phyloP scores from a whole-genome alignment of 768 basidiomycete genomes.

The Tricholoma hemisulphureum region DNA sequence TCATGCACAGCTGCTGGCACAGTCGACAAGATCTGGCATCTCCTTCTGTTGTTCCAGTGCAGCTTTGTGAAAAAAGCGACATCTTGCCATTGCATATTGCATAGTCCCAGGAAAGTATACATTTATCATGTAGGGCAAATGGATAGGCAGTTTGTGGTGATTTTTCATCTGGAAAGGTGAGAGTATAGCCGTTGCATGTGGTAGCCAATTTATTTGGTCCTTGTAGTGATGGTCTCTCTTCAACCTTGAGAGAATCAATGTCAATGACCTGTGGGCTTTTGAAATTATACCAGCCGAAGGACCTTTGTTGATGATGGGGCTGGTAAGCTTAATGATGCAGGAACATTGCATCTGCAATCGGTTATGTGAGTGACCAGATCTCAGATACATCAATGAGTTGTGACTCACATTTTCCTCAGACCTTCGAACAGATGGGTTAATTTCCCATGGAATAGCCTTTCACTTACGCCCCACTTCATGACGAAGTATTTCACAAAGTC shows the following conservation, averaged over 20 bases:
- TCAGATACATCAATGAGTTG: not conserved
- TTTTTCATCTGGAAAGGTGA: slow-evolving; percentile 18
- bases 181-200: slow-evolving; percentile 14
- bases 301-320: no score
- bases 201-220: not conserved
- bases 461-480: slow-evolving; percentile 14
- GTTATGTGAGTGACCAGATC: not conserved
- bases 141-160: slow-evolving; percentile 24
- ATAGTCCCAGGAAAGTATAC: slow-evolving; percentile 23
- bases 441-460: slow-evolving; percentile 26
- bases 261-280: not conserved
- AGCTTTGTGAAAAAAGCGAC: not conserved
- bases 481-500: slow-evolving; percentile 22
- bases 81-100: not conserved
- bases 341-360: no score
- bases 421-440: slow-evolving; percentile 15
- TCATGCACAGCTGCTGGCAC: not conserved
- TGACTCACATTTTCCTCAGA: slow-evolving; percentile 13
- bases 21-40: not conserved
- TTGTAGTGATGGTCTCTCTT: not conserved
- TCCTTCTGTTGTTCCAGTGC: not conserved
- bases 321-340: not conserved
- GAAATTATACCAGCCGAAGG: not conserved
- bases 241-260: not conserved
- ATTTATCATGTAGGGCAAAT: slow-evolving; percentile 21